Percentiles rank a stretch among this genome's conserved stretches.
Conservation (phyloP, 1,139 yeast genomes). For the Trichomonascaceae sp. region DNA sequence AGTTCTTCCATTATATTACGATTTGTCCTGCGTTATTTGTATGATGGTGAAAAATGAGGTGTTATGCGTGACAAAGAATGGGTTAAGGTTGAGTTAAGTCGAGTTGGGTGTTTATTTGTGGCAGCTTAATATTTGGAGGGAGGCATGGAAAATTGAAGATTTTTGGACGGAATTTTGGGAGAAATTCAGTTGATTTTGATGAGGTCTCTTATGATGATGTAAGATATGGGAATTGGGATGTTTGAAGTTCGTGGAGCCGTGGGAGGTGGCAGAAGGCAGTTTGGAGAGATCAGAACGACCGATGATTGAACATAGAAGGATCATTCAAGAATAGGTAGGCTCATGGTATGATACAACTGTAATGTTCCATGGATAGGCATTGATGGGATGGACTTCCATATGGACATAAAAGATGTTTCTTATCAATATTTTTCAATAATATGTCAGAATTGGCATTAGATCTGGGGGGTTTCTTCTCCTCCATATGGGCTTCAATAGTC, state of each 20-base stretch:
- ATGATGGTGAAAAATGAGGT: neutral
- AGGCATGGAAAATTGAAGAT: neutral
- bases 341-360: too few species aligned
- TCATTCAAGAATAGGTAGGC: too few species aligned
- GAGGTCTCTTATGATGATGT: neutral
- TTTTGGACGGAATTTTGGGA: neutral
- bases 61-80: slow-evolving; percentile 2
- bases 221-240: neutral
- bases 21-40: neutral
- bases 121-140: neutral
- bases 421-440: too few species aligned
- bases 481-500: too few species aligned
- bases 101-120: neutral
- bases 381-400: too few species aligned
- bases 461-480: too few species aligned
- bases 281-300: neutral
- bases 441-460: too few species aligned
- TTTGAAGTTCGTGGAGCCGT: neutral
- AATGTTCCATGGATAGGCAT: too few species aligned
- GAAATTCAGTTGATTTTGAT: neutral
- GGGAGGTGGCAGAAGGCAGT: neutral
- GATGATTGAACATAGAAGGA: neutral
- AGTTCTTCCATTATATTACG: slow-evolving; percentile 48
- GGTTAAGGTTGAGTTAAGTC: neutral
- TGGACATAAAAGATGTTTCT: too few species aligned